These are phyloP conservation scores for Cryphonectria parasitica DNA, from an alignment of 2,329 filamentous ascomycete genomes.

Conservation along the genomic window DNA sequence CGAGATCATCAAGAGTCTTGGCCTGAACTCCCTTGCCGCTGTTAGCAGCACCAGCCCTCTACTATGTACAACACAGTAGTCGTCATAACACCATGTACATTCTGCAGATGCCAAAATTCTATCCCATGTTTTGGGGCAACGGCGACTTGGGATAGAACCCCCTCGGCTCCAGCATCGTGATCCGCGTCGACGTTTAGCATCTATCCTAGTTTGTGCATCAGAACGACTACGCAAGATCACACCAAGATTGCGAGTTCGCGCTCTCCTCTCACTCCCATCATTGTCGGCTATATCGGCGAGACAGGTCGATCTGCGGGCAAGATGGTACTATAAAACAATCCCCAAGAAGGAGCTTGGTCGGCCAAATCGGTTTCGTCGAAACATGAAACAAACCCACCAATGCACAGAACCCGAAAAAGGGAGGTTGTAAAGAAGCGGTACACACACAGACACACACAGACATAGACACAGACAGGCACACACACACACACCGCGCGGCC, in stretches of 20 bases:
- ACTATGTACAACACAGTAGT: background rate
- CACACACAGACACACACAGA: background rate
- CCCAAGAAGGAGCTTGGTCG: slow-evolving; percentile 1
- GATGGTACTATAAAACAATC: too few relatives aligned
- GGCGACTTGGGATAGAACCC: background rate
- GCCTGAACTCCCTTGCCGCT: background rate
- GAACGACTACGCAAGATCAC: background rate
- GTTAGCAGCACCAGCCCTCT: background rate
- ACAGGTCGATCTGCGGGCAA: background rate
- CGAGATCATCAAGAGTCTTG: background rate
- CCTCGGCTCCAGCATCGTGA: background rate
- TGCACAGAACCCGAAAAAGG: slow-evolving; percentile 1
- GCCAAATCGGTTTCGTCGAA: slow-evolving; percentile 2
- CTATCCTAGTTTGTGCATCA: background rate
- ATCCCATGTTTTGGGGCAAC: background rate
- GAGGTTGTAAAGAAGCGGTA: slow-evolving; percentile 2
- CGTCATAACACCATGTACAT: background rate
- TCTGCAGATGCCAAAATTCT: background rate
- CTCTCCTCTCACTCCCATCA: background rate
- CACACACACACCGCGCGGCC: background rate
- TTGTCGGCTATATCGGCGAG: slow-evolving; percentile 1
- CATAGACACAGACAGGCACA: background rate
- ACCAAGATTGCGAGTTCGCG: background rate
- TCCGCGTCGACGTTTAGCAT: background rate
- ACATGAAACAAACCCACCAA: slow-evolving; percentile 9